Evolutionary conservation across 2,329 filamentous ascomycete species (phyloP).

Genomic region (Hypoxylon sp.): DNA sequence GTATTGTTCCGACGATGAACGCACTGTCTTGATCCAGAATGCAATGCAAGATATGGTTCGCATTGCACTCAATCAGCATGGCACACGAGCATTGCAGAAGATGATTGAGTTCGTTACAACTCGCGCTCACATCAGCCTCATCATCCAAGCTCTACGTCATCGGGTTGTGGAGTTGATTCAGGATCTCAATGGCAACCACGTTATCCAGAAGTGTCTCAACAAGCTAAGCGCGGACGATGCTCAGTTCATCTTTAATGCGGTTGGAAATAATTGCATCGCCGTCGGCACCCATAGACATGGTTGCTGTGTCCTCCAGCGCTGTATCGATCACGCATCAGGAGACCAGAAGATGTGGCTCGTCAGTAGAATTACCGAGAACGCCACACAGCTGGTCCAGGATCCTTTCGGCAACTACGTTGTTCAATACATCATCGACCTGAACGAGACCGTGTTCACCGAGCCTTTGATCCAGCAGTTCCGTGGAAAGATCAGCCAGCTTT

Average conservation of each 20-base stretch:
- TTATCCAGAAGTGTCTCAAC: constrained; percentile 99
- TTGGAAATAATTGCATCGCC: constrained; percentile 86
- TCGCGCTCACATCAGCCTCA: constrained; percentile 85
- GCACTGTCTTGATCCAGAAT: constrained; percentile 91
- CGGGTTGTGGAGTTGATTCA: constrained; percentile 96
- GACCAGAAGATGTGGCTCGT: constrained; percentile 91
- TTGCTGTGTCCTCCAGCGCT: constrained; percentile 97
- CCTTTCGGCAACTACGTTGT: constrained; percentile 99
- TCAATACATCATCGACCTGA: constrained; percentile 97
- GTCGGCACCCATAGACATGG: constrained; percentile 98
- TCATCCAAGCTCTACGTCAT: constrained; percentile 85
- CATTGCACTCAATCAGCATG: constrained; percentile 97
- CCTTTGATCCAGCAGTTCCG: constrained; percentile 87
- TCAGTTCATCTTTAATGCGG: constrained; percentile 97
- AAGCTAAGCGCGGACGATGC: constrained; percentile 87
- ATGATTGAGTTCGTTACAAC: constrained; percentile 99
- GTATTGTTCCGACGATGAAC: constrained; percentile 94
- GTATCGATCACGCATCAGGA: constrained; percentile 95
- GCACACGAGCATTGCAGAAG: constrained; percentile 96
- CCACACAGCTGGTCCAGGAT: constrained; percentile 92
- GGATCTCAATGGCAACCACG: constrained; percentile 97
- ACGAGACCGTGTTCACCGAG: constrained; percentile 88
- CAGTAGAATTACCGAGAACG: constrained; percentile 86
- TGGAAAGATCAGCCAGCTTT: constrained; percentile 78
- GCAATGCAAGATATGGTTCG: constrained; percentile 88